These are phyloP conservation scores for Cyanodermella asteris DNA, from an alignment of 2,329 filamentous ascomycete species.

Conservation along the genomic window DNA sequence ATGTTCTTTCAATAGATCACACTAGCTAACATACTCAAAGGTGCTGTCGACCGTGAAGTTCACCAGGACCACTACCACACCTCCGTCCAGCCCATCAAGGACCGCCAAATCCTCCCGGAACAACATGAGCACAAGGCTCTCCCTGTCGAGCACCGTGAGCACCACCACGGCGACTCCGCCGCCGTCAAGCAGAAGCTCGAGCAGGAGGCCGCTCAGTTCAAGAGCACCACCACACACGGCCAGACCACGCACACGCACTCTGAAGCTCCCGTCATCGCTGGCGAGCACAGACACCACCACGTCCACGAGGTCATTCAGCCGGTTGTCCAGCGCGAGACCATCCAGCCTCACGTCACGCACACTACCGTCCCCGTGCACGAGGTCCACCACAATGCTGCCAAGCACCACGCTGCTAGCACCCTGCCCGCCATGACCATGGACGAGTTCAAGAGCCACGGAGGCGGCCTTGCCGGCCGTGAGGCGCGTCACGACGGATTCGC, in stretches of 20 bases:
- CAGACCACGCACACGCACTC: conserved; percentile 27
- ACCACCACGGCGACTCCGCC: conserved; percentile 36
- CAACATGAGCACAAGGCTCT: conserved; percentile 38
- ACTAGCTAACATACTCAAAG: too few relatives aligned
- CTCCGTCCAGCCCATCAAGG: conserved; percentile 40
- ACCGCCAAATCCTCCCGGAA: conserved; percentile 36
- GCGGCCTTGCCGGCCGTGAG: conserved; percentile 30
- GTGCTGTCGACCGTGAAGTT: conserved; percentile 45
- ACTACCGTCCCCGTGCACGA: conserved; percentile 53
- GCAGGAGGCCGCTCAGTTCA: conserved; percentile 34
- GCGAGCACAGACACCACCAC: conserved; percentile 43
- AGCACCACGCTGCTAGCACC: conserved; percentile 42
- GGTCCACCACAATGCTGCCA: conserved; percentile 42
- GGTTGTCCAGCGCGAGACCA: conserved; percentile 44
- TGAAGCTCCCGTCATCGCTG: conserved; percentile 28
- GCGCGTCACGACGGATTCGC: conserved; percentile 37
- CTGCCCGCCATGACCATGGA: conserved; percentile 41
- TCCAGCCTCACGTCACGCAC: conserved; percentile 47
- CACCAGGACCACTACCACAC: conserved; percentile 55
- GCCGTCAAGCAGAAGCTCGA: conserved; percentile 26
- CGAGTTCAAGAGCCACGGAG: conserved; percentile 39
- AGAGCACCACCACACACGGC: conserved; percentile 24
- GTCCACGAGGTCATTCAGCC: conserved; percentile 9
- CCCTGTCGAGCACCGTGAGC: conserved; percentile 36
- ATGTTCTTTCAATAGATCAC: too few relatives aligned